Conservation (phyloP, 2,329 filamentous ascomycete genomes). For the Metarhizium anisopliae region DNA sequence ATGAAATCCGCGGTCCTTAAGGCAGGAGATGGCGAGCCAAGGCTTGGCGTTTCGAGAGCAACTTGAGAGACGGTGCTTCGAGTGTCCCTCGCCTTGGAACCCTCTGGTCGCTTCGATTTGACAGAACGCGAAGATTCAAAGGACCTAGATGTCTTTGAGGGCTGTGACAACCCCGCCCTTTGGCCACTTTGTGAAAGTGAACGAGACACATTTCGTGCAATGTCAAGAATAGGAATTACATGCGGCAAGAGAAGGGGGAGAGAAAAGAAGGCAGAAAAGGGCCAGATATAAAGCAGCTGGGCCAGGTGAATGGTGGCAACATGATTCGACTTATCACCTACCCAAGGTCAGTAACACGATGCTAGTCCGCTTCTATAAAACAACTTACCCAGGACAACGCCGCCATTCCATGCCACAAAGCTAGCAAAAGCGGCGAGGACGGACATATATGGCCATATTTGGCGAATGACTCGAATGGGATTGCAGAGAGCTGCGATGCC, state of each 20-base stretch:
- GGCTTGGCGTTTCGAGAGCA: neutral
- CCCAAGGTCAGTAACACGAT: neutral
- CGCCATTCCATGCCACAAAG: constrained; percentile 81
- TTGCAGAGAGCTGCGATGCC: constrained; percentile 46
- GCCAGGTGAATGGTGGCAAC: constrained; percentile 79
- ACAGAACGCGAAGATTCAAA: neutral
- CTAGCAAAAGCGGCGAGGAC: constrained; percentile 58
- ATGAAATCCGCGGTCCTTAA: constrained; percentile 7
- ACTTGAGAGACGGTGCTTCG: neutral
- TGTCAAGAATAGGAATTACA: constrained; percentile 26
- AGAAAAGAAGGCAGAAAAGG: constrained; percentile 84
- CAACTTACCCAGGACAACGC: constrained; percentile 72
- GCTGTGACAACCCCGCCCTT: neutral
- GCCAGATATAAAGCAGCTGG: constrained; percentile 94
- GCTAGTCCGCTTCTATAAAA: neutral
- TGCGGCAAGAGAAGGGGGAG: constrained; percentile 60
- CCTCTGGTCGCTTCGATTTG: neutral
- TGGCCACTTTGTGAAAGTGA: neutral
- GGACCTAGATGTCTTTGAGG: neutral
- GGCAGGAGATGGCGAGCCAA: constrained; percentile 6
- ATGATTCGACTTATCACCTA: constrained; percentile 91
- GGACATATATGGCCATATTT: constrained; percentile 50
- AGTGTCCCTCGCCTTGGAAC: neutral
- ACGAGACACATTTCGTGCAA: neutral
- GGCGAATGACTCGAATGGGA: constrained; percentile 32